phyloP scores from a whole-genome alignment of 805 yeast species.

The Myxozyma neotropica region DNA sequence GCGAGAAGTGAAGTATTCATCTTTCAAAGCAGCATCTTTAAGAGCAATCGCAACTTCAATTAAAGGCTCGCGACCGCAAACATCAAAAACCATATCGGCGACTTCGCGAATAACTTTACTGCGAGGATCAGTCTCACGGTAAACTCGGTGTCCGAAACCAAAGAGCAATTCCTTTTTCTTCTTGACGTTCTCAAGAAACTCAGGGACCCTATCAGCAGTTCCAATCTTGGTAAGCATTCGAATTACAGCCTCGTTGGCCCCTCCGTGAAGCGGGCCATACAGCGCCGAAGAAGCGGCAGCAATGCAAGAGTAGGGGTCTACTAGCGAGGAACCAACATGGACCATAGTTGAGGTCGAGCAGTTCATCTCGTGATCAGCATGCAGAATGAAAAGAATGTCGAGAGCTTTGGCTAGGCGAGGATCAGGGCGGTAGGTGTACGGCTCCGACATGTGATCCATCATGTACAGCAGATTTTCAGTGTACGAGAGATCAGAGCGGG shows the following conservation, averaged over 20 bases:
- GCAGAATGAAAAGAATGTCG: slow-evolving; percentile 31
- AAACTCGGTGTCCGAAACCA: slow-evolving; percentile 34
- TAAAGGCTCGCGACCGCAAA: slow-evolving; percentile 31
- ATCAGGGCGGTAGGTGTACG: slow-evolving; percentile 32
- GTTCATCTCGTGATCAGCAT: slow-evolving; percentile 34
- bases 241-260: slow-evolving; percentile 34
- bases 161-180: slow-evolving; percentile 30
- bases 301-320: slow-evolving; percentile 32
- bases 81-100: slow-evolving; percentile 33
- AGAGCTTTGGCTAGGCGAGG: slow-evolving; percentile 33
- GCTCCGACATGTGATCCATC: slow-evolving; percentile 35
- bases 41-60: slow-evolving; percentile 33
- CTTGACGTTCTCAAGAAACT: slow-evolving; percentile 28
- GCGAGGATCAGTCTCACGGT: slow-evolving; percentile 33
- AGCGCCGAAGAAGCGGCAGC: slow-evolving; percentile 32
- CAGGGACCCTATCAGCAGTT: slow-evolving; percentile 28
- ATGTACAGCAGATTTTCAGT: slow-evolving; percentile 33
- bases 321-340: slow-evolving; percentile 33
- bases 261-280: slow-evolving; percentile 34
- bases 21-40: slow-evolving; percentile 30
- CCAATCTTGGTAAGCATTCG: slow-evolving; percentile 33
- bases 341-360: slow-evolving; percentile 34
- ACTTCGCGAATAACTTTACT: slow-evolving; percentile 31
- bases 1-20: slow-evolving; percentile 31
- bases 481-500: slow-evolving; percentile 30